Evolutionary conservation across 495 filamentous ascomycete genomes (phyloP), one percentile per base, ranked within the genome.

Genomic region (Daldinia childiae): DNA sequence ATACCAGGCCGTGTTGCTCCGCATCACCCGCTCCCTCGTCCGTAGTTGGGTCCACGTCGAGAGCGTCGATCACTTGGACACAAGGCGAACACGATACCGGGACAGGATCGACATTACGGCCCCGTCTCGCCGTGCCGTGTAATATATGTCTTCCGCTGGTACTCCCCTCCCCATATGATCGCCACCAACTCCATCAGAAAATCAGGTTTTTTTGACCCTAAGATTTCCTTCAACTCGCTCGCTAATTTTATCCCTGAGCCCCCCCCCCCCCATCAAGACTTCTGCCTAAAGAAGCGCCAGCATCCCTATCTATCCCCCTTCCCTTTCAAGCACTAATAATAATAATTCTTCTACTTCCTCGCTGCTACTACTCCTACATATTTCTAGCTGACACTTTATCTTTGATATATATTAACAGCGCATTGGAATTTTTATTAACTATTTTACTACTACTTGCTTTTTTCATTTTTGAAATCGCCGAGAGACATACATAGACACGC

Each of bases 121-220:
- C 56, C 64, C 64, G 61, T 68, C 43, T 29, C 54, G 57, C 65
- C 64, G 70, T 41, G 50, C 65, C 70, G 70, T 56, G 39, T 43
- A 73, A 62, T 68, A 62, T 73, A 68, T 14, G 15, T n/a, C 30
- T 38, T 41, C 65, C 55, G 60, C 38, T 68, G 61, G 32, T 57
- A 58, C 68, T 62, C 39, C 7, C 21, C 32, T 32, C 7, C 21
- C 32, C 9, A 36, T 36, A 48, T 8, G 52, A 43, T 27, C 43
- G 56, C 51, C 51, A 14, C 9, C 2, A 67, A 54, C 21, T 64
- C 39, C 58, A 62, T 48, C 7, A 65, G 39, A 73, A 73, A 73
- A 73, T 50, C 70, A 56, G 60, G 70, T 68, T 73, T 68, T 72
- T 73, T 68, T 19, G 17, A 11, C 9, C 15, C 36, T n/a, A 51